Evolutionary conservation across 2,329 filamentous ascomycete species (phyloP), one percentile per base, ranked within the genome.

Genomic region (Sclerotinia subarctica): DNA sequence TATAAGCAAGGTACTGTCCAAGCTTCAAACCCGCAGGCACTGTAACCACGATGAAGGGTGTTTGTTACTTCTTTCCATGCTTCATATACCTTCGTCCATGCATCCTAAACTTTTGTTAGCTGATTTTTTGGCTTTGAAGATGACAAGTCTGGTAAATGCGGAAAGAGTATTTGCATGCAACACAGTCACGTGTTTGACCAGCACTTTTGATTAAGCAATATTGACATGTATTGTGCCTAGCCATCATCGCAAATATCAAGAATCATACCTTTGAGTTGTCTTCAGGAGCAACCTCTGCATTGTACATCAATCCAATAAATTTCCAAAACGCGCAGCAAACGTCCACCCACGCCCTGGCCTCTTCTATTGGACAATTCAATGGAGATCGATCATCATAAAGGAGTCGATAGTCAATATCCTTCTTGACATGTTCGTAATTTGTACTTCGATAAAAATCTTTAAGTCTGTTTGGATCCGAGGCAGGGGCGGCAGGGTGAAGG

Each of bases 1-100:
- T 98, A 98, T 51, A 99, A 83, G 76, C 92, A 94, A 4, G 95
- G 94, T 64, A 99, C 88, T 0, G 93, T 95, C 94, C 95, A 99
- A 44, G 93, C 90, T 72, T 92, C 89, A 74, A 98, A 92, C 3
- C 86, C 85, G 67, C 84, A 83, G 72, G 86, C 90, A 47, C 88
- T 90, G 77, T 97, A 97, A 44, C 93, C 93, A 72, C 93, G 87
- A 68, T 94, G 89, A 51, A 98, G 82, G 59, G 84, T 82, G 71
- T 90, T 91, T 57, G 91, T 87, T 70, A 98, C 77, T 52, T 96
- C 92, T 76, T 92, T 96, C 94, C 95, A 98, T 15, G 88, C 82
- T 70, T 93, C 90, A 76, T 97, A 99, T 0, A 94, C 91, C 67
- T 86, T 90, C n/a, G 85, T 85, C 89, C 92, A 96, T 62, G 73